phyloP scores from a whole-genome alignment of 2,329 filamentous ascomycete species.

The Aspergillus sp. region DNA sequence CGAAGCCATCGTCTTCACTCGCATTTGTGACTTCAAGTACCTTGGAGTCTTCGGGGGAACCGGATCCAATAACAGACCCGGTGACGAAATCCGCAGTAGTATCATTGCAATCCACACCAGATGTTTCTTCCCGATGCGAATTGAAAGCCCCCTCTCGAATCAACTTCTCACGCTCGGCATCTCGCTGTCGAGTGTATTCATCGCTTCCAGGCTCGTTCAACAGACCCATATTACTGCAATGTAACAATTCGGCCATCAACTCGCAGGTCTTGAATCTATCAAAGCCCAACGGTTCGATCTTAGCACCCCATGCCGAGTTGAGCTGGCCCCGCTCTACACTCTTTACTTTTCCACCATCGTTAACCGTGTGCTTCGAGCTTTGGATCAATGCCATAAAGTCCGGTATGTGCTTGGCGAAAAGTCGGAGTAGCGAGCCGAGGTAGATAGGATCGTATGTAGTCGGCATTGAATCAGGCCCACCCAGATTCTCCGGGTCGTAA shows the following conservation, averaged over 20 bases:
- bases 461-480: slow-evolving; percentile 71
- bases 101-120: slow-evolving; percentile 54
- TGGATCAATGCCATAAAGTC: slow-evolving; percentile 90
- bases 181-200: slow-evolving; percentile 73
- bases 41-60: slow-evolving; percentile 62
- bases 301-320: slow-evolving; percentile 81
- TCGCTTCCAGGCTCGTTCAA: slow-evolving; percentile 90
- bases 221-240: slow-evolving; percentile 98
- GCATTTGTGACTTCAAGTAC: slow-evolving; percentile 73
- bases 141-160: slow-evolving; percentile 70
- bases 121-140: slow-evolving; percentile 40
- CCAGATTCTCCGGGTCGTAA: slow-evolving; percentile 88
- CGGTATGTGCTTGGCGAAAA: slow-evolving; percentile 87
- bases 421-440: slow-evolving; percentile 78
- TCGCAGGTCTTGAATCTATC: slow-evolving; percentile 99
- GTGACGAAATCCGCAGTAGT: slow-evolving; percentile 41
- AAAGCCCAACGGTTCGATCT: slow-evolving; percentile 91
- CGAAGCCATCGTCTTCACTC: slow-evolving; percentile 86
- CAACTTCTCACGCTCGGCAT: slow-evolving; percentile 74
- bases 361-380: slow-evolving; percentile 59
- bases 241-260: slow-evolving; percentile 92
- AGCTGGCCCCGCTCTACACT: slow-evolving; percentile 69
- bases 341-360: slow-evolving; percentile 51
- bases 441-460: slow-evolving; percentile 92
- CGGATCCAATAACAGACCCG: slow-evolving; percentile 36